phyloP scores from a whole-genome alignment of 129 eudicot genomes.

The Ambrosia trifida region DNA sequence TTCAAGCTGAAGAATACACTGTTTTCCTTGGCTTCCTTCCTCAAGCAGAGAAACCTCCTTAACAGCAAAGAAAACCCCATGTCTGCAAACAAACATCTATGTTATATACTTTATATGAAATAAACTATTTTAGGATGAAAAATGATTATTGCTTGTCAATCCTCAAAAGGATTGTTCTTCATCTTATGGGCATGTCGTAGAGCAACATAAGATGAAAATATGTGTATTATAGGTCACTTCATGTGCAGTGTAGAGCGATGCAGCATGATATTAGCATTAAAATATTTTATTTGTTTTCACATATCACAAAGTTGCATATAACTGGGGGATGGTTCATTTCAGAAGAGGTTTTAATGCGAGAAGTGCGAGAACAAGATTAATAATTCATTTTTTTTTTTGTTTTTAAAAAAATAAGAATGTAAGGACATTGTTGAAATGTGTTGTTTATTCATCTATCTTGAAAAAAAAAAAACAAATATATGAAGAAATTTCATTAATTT shows the following conservation, averaged over 20 bases:
- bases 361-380: too few species aligned
- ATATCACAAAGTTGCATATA: background rate
- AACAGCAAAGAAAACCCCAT: slow-evolving; percentile 71
- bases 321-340: too few species aligned
- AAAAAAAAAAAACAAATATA: too few species aligned
- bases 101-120: slow-evolving; percentile 1
- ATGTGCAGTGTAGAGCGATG: background rate
- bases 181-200: background rate
- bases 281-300: background rate
- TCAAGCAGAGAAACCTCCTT: slow-evolving; percentile 74
- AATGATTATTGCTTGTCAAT: background rate
- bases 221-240: background rate
- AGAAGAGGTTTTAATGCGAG: too few species aligned
- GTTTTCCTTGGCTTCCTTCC: slow-evolving; percentile 62
- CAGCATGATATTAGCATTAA: background rate
- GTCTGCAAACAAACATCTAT: slow-evolving; percentile 45
- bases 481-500: too few species aligned
- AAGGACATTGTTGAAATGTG: too few species aligned
- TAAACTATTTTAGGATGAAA: background rate
- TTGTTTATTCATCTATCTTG: too few species aligned
- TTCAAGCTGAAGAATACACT: slow-evolving; percentile 60
- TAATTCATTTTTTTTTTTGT: too few species aligned
- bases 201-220: background rate
- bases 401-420: too few species aligned
- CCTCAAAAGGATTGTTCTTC: background rate